Conservation (phyloP, 202 grass and related monocot species). For the Saccharum hybrid region DNA sequence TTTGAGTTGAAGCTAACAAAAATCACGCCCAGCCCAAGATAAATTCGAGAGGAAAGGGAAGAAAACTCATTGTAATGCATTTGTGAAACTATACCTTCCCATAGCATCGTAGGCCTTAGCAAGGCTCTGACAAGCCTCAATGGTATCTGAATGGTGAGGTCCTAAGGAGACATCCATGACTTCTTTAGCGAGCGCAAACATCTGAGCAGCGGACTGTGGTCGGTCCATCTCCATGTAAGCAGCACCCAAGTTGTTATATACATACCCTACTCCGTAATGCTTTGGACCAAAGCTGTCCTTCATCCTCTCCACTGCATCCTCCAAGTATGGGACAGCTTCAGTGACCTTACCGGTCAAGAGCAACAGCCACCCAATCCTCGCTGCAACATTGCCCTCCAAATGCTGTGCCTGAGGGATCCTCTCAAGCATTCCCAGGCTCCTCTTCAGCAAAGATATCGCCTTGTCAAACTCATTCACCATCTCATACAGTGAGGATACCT, state of each 20-base stretch:
- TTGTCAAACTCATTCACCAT: conserved; percentile 74
- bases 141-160: conserved; percentile 84
- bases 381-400: conserved; percentile 79
- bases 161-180: conserved; percentile 86
- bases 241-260: conserved; percentile 93
- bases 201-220: conserved; percentile 83
- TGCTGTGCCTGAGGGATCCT: conserved; percentile 87
- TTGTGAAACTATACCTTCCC: conserved; percentile 63
- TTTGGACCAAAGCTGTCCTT: conserved; percentile 85
- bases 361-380: conserved; percentile 79
- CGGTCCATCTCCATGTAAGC: conserved; percentile 92
- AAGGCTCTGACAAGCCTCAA: conserved; percentile 85
- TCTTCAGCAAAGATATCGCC: conserved; percentile 78
- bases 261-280: conserved; percentile 83
- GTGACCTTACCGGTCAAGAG: conserved; percentile 83
- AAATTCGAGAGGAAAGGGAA: neutral
- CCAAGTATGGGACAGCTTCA: conserved; percentile 66
- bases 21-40: neutral
- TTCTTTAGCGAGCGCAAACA: conserved; percentile 92
- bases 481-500: conserved; percentile 73
- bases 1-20: neutral
- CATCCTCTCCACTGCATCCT: conserved; percentile 85
- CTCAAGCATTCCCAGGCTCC: conserved; percentile 78
- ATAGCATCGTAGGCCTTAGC: conserved; percentile 80
- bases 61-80: neutral